phyloP scores from a whole-genome alignment of 1,139 yeast species.

The Arxiozyma bovina region DNA sequence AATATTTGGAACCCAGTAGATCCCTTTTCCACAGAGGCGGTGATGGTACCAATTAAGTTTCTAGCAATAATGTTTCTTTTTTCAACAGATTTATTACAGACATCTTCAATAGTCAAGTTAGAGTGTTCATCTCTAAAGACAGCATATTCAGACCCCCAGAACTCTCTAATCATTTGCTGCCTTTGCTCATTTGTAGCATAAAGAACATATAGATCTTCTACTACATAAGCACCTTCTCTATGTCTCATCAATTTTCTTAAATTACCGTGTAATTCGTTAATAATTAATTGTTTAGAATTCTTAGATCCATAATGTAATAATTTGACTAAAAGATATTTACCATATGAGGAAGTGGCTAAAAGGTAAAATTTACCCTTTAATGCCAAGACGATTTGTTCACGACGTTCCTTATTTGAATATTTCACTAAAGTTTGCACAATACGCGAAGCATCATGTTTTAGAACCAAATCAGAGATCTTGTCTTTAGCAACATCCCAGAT shows the following conservation, averaged over 20 bases:
- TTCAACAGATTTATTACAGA: conserved; percentile 65
- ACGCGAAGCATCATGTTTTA: conserved; percentile 95
- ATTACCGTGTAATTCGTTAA: conserved; percentile 83
- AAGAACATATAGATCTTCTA: conserved; percentile 83
- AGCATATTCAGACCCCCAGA: conserved; percentile 96
- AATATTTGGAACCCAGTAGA: conserved; percentile 92
- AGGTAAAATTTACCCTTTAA: conserved; percentile 72
- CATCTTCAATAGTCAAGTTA: conserved; percentile 54
- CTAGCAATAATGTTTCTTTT: conserved; percentile 68
- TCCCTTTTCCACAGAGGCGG: conserved; percentile 89
- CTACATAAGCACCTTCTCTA: conserved; percentile 97
- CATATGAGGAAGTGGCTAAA: conserved; percentile 86
- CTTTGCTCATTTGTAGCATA: conserved; percentile 80
- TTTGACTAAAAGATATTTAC: conserved; percentile 83
- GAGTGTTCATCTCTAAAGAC: conserved; percentile 73
- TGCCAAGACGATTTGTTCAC: conserved; percentile 59
- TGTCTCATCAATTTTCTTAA: conserved; percentile 90
- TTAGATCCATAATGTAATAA: conserved; percentile 86
- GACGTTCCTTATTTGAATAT: conserved; percentile 71
- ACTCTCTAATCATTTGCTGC: conserved; percentile 86
- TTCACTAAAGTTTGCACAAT: conserved; percentile 91
- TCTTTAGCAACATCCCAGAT: conserved; percentile 78
- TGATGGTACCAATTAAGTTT: conserved; percentile 74
- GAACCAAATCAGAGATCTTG: conserved; percentile 70
- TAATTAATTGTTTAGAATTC: conserved; percentile 62